Percentiles rank a stretch among this genome's conserved stretches.
Evolutionary conservation across 176 grass and related monocot genomes (phyloP).

Genomic region (Aegilops tauschii): DNA sequence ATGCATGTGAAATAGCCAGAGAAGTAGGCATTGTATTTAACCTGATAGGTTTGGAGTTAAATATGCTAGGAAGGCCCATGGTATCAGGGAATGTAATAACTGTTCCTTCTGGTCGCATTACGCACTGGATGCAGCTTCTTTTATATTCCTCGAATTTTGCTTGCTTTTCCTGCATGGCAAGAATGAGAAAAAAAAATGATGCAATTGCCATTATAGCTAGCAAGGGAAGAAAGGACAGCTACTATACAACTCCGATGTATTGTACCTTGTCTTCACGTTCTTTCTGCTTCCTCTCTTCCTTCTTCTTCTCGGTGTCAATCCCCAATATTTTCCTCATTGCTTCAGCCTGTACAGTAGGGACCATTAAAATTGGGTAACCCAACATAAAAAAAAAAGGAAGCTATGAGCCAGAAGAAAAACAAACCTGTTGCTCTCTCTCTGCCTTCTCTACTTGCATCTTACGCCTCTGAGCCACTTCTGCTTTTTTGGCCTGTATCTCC

Average conservation of each 20-base stretch:
- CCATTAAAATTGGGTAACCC: background rate
- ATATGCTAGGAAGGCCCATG: conserved; percentile 69
- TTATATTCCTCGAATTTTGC: conserved; percentile 42
- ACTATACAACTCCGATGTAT: background rate
- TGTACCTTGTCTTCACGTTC: conserved; percentile 54
- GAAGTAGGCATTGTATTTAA: conserved; percentile 3
- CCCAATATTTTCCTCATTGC: conserved; percentile 85
- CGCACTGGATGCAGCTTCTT: conserved; percentile 56
- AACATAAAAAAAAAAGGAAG: background rate
- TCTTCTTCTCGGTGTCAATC: conserved; percentile 68
- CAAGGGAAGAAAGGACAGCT: background rate
- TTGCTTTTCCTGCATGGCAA: conserved; percentile 39
- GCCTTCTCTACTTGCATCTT: conserved; percentile 99
- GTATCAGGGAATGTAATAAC: conserved; percentile 58
- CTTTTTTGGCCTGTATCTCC: conserved; percentile 85
- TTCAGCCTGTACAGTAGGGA: conserved; percentile 43
- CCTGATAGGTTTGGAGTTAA: conserved; percentile 68
- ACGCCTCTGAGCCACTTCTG: conserved; percentile 89
- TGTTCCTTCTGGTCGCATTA: conserved; percentile 56
- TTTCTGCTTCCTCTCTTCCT: conserved; percentile 68
- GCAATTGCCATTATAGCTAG: background rate
- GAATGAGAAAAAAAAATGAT: background rate
- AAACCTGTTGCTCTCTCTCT: conserved; percentile 82
- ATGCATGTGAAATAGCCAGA: background rate
- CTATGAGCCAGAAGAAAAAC: conserved; percentile 15